phyloP scores from a whole-genome alignment of 2,329 filamentous ascomycete species.

The Fusarium fracticaudum region DNA sequence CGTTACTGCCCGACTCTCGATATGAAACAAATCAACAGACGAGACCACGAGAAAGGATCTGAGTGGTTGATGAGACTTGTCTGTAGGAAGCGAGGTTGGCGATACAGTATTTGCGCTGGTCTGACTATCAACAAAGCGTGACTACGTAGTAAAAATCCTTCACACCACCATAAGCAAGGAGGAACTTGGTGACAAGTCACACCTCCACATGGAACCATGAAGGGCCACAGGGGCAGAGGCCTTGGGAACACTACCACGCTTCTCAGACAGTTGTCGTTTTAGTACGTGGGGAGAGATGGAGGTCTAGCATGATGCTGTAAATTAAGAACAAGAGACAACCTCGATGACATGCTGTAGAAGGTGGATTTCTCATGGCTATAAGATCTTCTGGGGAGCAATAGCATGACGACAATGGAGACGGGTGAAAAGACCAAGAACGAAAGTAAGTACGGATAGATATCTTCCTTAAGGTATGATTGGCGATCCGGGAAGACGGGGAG shows the following conservation, averaged over 20 bases:
- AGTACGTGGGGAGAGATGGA: neutral
- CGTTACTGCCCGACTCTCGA: conserved; percentile 2
- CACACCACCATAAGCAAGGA: neutral
- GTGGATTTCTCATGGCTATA: conserved; percentile 14
- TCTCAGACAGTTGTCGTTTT: conserved; percentile 25
- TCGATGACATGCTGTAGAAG: neutral
- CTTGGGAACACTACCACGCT: neutral
- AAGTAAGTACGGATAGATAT: neutral
- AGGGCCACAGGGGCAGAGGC: conserved; percentile 4
- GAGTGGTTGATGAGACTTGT: conserved; percentile 1
- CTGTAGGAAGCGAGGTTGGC: conserved; percentile 9
- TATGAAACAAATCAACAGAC: neutral
- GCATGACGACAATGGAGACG: conserved; percentile 31
- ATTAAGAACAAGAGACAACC: neutral
- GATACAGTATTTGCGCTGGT: neutral
- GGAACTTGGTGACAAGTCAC: conserved; percentile 1
- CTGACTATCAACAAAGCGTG: neutral
- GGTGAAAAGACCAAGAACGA: conserved; percentile 8
- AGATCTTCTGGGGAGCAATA: conserved; percentile 24
- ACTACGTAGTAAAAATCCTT: neutral
- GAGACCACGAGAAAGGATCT: neutral
- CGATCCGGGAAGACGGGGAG: conserved; percentile 16
- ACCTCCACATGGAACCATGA: conserved; percentile 8
- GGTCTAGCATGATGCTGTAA: neutral
- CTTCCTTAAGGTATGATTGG: neutral